Percentiles rank a stretch among this genome's conserved stretches.
Evolutionary conservation across 805 yeast genomes (phyloP).

Genomic region (Ogataea naganishii): DNA sequence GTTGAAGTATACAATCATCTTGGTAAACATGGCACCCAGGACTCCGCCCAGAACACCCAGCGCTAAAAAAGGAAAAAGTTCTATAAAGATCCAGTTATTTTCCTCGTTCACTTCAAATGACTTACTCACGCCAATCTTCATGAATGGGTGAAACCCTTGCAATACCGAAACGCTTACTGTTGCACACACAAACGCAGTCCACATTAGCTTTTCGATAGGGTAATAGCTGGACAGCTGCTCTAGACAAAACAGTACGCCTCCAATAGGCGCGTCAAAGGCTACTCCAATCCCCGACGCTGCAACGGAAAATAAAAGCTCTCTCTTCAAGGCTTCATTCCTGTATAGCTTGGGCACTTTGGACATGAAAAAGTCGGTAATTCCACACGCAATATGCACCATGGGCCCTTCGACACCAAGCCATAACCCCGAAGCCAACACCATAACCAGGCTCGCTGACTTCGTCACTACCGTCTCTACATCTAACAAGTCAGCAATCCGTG

Average conservation of each 20-base stretch:
- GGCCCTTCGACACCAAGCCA: slow-evolving; percentile 90
- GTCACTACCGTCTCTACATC: slow-evolving; percentile 40
- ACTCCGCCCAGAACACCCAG: slow-evolving; percentile 67
- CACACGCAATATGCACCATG: slow-evolving; percentile 67
- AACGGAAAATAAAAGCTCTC: slow-evolving; percentile 67
- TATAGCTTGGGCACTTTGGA: slow-evolving; percentile 20
- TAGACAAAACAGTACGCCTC: slow-evolving; percentile 73
- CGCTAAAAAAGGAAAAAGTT: slow-evolving; percentile 61
- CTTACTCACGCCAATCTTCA: slow-evolving; percentile 27
- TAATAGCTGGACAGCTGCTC: slow-evolving; percentile 62
- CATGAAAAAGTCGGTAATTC: slow-evolving; percentile 36
- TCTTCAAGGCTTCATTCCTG: slow-evolving; percentile 46
- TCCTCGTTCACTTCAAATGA: slow-evolving; percentile 62
- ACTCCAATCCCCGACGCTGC: slow-evolving; percentile 79
- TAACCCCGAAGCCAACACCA: slow-evolving; percentile 67
- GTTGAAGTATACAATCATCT: slow-evolving; percentile 36
- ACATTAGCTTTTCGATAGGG: slow-evolving; percentile 56
- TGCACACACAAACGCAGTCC: slow-evolving; percentile 79
- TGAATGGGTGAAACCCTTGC: slow-evolving; percentile 40
- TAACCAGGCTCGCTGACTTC: slow-evolving; percentile 49
- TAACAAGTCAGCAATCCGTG: slow-evolving; percentile 44
- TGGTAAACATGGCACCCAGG: slow-evolving; percentile 47
- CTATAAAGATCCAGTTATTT: slow-evolving; percentile 65
- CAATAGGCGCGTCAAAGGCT: slow-evolving; percentile 82
- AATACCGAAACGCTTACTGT: slow-evolving; percentile 61